Base-by-base conservation (phyloP, 2,329 filamentous ascomycete species). In the Metarhizium sp. region DNA sequence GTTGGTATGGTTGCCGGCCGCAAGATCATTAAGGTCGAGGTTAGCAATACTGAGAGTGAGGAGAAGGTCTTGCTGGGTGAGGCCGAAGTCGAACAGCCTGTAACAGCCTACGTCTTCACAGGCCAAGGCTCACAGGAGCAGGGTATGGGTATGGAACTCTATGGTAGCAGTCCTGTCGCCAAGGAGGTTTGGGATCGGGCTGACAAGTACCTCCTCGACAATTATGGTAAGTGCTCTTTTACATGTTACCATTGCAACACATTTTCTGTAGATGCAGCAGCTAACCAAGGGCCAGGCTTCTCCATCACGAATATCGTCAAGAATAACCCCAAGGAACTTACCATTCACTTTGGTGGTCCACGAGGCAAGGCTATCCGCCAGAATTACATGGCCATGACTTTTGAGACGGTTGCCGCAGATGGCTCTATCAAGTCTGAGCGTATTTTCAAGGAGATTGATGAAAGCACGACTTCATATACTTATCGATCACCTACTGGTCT, bases 371-470 rank as follows among this genome's bases (percentile, higher is more conserved):
- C 90, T 52, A 99, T 99, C 64, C 90, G 94, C 60, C 88, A 96
- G 69, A 99, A 99, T 75, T 99, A 99, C 79, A 97, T 97, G 88
- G 86, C 92, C 58, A 99, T 99, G 94, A 97, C 92, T 50, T 99
- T 97, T 73, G 94, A 99, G 78, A 95, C 92, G n/a, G 91, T 99
- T 53, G 88, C 87, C 57, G 77, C 89, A 2, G 94, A 99, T 70
- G 94, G 94, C 30, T 84, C 84, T 40, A 91, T 96, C 77, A 97
- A 96, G 75, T 96, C 94, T 0, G 94, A 99, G 79, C 95, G 92
- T 75, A 99, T 99, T 69, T 99, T 99, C 82, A 97, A 99, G 78
- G 92, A 95, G 66, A 92, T 99, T 65, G 83, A 87, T 66, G 94
- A 97, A 75, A 86, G 80, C 68, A 97, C 92, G 2, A 89, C 88